phyloP scores from a whole-genome alignment of 495 filamentous ascomycete species.

The Chaetomidium leptoderma region DNA sequence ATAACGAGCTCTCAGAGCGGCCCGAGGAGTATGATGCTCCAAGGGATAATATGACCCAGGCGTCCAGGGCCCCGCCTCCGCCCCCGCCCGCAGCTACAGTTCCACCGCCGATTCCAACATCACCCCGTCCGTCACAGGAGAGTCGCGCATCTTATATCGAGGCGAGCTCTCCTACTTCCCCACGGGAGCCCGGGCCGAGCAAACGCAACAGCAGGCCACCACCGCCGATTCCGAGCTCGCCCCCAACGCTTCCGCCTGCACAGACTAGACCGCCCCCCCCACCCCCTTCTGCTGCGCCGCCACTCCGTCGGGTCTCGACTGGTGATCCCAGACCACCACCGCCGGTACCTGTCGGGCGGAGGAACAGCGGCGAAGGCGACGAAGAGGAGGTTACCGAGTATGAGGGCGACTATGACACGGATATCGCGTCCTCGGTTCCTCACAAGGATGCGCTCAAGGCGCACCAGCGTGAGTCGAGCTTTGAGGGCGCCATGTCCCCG shows the following conservation, averaged over 20 bases:
- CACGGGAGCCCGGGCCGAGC: constrained; percentile 34
- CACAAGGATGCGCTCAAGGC: constrained; percentile 88
- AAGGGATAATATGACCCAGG: constrained; percentile 36
- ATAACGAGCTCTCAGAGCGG: constrained; percentile 83
- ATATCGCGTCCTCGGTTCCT: constrained; percentile 83
- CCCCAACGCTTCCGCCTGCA: constrained; percentile 49
- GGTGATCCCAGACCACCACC: constrained; percentile 42
- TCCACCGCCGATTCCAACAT: constrained; percentile 36
- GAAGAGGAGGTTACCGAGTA: constrained; percentile 87
- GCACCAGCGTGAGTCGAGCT: constrained; percentile 71
- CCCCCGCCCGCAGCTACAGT: constrained; percentile 27
- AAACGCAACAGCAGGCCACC: constrained; percentile 52
- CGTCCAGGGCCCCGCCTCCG: constrained; percentile 39
- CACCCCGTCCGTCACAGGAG: constrained; percentile 50
- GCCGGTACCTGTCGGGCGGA: constrained; percentile 31
- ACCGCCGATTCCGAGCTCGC: constrained; percentile 47
- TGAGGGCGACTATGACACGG: constrained; percentile 97
- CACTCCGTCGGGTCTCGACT: constrained; percentile 57
- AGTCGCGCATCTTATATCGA: constrained; percentile 52
- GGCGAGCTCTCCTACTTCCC: constrained; percentile 44
- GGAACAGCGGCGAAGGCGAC: constrained; percentile 58
- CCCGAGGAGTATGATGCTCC: constrained; percentile 42
- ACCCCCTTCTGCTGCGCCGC: constrained; percentile 56
- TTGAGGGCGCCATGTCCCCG: constrained; percentile 49
- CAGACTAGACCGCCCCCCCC: constrained; percentile 73